phyloP scores from a whole-genome alignment of 2,329 filamentous ascomycete species.

The Dothideomycetidae sp. region DNA sequence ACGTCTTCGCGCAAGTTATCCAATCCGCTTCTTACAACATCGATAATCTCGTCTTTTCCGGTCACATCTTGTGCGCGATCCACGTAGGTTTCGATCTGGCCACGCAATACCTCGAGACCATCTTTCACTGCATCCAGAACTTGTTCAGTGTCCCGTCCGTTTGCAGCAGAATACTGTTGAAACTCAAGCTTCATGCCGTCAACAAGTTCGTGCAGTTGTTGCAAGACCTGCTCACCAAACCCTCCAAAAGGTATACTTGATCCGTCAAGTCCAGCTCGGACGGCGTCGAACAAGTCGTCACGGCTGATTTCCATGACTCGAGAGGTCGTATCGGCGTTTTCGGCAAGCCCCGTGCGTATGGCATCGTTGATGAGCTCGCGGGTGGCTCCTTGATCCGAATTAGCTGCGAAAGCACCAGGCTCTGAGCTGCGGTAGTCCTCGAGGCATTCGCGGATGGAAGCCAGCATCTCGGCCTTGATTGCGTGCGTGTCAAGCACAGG shows the following conservation, averaged over 20 bases:
- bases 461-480: constrained; percentile 69
- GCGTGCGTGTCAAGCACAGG: constrained; percentile 55
- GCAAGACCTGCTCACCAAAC: constrained; percentile 45
- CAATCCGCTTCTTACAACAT: constrained; percentile 49
- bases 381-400: constrained; percentile 32
- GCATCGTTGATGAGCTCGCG: constrained; percentile 43
- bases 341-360: constrained; percentile 43
- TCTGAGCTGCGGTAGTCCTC: constrained; percentile 57
- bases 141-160: constrained; percentile 72
- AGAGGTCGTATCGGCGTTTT: constrained; percentile 27
- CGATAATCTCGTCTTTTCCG: constrained; percentile 65
- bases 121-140: constrained; percentile 78
- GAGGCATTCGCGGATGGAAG: constrained; percentile 71
- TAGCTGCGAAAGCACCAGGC: constrained; percentile 7
- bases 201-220: constrained; percentile 44
- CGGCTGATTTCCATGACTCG: constrained; percentile 33
- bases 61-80: constrained; percentile 55
- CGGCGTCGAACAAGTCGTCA: constrained; percentile 44
- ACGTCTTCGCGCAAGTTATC: constrained; percentile 50
- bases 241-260: constrained; percentile 37
- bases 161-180: constrained; percentile 67
- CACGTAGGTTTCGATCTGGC: constrained; percentile 69
- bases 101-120: constrained; percentile 65
- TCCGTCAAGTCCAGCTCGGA: constrained; percentile 42
- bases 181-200: constrained; percentile 49